Conservation (phyloP, 192 early-diverging fungal species). For the Rhizoclosmatium globosum region DNA sequence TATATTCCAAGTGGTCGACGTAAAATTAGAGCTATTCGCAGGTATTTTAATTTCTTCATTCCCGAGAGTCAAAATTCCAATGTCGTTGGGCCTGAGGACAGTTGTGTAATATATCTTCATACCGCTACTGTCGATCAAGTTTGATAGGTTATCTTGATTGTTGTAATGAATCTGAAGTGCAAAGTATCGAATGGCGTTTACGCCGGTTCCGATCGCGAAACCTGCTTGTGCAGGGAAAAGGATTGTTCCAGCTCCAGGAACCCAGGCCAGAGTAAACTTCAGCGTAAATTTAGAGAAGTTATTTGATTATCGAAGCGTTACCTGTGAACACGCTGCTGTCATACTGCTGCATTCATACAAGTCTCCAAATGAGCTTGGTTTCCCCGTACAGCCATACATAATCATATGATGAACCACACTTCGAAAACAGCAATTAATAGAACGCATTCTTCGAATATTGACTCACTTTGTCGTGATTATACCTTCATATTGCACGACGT, state of each 20-base stretch:
- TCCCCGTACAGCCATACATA: background rate
- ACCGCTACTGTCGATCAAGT: conserved; percentile 11
- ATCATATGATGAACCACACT: background rate
- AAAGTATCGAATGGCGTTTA: conserved; percentile 28
- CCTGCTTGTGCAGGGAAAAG: conserved; percentile 7
- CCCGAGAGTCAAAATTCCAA: conserved; percentile 34
- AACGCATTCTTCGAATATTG: background rate
- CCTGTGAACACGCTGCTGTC: background rate
- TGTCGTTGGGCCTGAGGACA: conserved; percentile 17
- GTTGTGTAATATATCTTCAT: conserved; percentile 28
- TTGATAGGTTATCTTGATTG: background rate
- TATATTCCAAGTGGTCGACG: background rate
- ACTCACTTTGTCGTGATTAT: conserved; percentile 11
- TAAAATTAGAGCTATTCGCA: background rate
- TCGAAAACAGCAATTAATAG: background rate
- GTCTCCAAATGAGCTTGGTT: background rate
- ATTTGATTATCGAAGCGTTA: background rate
- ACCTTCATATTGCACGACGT: conserved; percentile 36
- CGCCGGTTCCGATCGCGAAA: conserved; percentile 4
- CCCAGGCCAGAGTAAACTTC: background rate
- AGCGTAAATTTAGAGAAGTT: background rate
- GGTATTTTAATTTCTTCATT: conserved; percentile 28
- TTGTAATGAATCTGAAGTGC: conserved; percentile 37
- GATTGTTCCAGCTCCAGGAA: conserved; percentile 12
- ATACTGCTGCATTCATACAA: background rate